phyloP scores from a whole-genome alignment of 345 rosid genomes.

The Conringia planisiliqua region DNA sequence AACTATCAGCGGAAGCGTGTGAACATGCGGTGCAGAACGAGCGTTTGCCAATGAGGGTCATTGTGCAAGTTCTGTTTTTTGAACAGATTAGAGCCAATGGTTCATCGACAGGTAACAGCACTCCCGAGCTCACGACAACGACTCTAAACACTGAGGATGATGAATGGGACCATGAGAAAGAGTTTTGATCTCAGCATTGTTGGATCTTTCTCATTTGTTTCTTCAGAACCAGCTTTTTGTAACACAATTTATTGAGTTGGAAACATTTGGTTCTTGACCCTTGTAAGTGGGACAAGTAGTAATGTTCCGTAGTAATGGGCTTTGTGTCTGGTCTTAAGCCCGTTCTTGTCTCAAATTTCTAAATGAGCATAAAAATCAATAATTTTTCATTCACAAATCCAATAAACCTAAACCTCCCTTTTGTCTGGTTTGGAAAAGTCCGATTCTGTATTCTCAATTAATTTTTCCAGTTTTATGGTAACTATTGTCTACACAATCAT shows the following conservation, averaged over 20 bases:
- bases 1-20: constrained; percentile 69
- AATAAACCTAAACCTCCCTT: too few relatives aligned
- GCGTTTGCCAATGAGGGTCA: constrained; percentile 72
- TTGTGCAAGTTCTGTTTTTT: constrained; percentile 92
- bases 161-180: constrained; percentile 60
- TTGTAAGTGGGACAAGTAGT: neutral
- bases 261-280: constrained; percentile 41
- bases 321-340: neutral
- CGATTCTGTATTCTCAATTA: too few relatives aligned
- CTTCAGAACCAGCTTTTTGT: neutral
- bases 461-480: too few relatives aligned
- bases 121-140: constrained; percentile 33
- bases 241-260: neutral
- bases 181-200: constrained; percentile 31
- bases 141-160: constrained; percentile 69
- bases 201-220: constrained; percentile 2
- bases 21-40: constrained; percentile 84
- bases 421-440: too few relatives aligned
- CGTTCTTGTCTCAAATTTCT: neutral
- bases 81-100: constrained; percentile 62
- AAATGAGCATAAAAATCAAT: too few relatives aligned
- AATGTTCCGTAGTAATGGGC: neutral
- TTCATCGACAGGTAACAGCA: constrained; percentile 51
- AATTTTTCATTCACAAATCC: neutral
- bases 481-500: too few relatives aligned